Conservation (phyloP, 805 yeast species). For the Debaryomyces hansenii region DNA sequence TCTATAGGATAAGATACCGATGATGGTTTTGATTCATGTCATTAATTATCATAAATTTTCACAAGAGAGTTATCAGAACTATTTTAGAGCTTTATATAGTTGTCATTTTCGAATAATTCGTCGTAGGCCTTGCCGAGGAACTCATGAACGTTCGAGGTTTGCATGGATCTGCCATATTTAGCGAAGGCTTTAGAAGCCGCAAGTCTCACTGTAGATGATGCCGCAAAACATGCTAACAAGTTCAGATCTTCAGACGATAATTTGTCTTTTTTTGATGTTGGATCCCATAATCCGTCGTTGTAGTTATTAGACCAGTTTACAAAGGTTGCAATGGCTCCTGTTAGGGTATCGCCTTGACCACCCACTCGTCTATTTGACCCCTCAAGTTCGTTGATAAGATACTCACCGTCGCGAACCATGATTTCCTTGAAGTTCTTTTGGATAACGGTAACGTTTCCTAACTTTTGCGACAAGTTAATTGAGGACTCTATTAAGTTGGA, state of each 20-base stretch:
- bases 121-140: constrained; percentile 63
- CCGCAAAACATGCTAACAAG: constrained; percentile 69
- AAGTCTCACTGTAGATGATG: constrained; percentile 61
- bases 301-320: constrained; percentile 77
- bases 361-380: constrained; percentile 87
- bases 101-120: constrained; percentile 38
- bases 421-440: constrained; percentile 73
- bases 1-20: too few species aligned
- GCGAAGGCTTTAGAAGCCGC: constrained; percentile 67
- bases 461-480: constrained; percentile 42
- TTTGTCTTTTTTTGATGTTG: constrained; percentile 27
- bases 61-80: not conserved
- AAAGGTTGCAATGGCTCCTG: constrained; percentile 83
- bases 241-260: constrained; percentile 30
- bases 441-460: constrained; percentile 63
- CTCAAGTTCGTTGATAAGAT: constrained; percentile 41
- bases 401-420: constrained; percentile 51
- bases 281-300: constrained; percentile 57
- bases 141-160: constrained; percentile 77
- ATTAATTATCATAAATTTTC: not conserved
- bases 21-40: too few species aligned
- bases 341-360: constrained; percentile 94
- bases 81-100: constrained; percentile 12
- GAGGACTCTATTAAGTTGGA: constrained; percentile 30
- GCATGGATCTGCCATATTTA: constrained; percentile 73